Base-by-base conservation (phyloP, 495 filamentous ascomycete genomes). In the Penicillium paxilli region DNA sequence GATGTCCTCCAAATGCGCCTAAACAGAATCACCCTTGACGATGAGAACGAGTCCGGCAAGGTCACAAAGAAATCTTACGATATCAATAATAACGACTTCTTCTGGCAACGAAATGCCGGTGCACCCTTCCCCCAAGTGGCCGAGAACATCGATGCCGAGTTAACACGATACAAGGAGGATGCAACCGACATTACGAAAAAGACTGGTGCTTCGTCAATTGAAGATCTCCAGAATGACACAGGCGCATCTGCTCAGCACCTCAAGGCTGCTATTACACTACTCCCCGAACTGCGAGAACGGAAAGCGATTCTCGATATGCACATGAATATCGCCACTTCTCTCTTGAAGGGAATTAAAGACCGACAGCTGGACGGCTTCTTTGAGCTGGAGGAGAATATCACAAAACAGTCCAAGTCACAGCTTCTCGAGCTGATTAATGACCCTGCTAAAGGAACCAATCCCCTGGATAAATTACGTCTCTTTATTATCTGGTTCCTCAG, bases 401-500 rank as follows among this genome's bases (percentile, higher is more conserved):
- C 85, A 65, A 97, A 95, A 70, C 91, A 96, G 70, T 89, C 86
- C 47, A 96, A 96, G 72, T 72, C 84, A 1, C 92, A 96, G 65
- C 87, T 99, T 26, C 68, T 97, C 14, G 94, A 98, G 57, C 73
- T 95, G 23, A 86, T 99, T 62, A 92, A 84, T 52, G 89, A 92
- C 54, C 67, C 75, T 5, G 80, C 84, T 41, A 96, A 96, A 73
- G 92, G 92, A 47, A 90, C 84, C 25, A 83, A 95, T 47, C 83
- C 95, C 4, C 72, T 84, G 12, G 94, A 99, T 60, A 98, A 98
- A 69, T 81, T 98, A 6, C 80, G 94, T 17, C 69, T 97, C 25
- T 99, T 98, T 71, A 86, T 98, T 49, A 97, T 98, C 65, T 98
- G 94, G 94, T 96, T 89, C 75, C 79, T 98, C 28, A 97, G 92